A percentile compares a stretch with the other conserved stretches of the same genome.
Evolutionary conservation across 768 basidiomycete genomes (phyloP).

Genomic region (Serendipita vermifera): DNA sequence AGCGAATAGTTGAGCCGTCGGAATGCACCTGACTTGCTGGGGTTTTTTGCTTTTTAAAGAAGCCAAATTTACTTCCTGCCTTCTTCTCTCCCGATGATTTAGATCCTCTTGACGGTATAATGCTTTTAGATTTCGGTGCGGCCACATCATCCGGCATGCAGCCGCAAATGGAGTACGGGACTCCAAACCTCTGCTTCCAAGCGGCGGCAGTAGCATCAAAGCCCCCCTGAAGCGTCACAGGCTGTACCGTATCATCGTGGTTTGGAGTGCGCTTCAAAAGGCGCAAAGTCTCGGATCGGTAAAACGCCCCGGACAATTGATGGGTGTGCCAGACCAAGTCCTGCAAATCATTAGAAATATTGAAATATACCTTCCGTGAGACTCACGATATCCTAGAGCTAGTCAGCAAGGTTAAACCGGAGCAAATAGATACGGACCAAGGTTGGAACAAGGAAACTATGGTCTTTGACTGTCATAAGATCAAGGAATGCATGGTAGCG

Average conservation of each 20-base stretch:
- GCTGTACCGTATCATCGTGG: background rate
- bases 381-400: background rate
- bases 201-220: background rate
- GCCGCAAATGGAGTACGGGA: background rate
- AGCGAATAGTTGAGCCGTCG: too few species aligned
- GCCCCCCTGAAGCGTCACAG: background rate
- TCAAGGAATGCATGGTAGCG: constrained; percentile 44
- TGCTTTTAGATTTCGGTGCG: background rate
- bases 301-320: constrained; percentile 12
- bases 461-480: constrained; percentile 7
- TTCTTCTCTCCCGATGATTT: too few species aligned
- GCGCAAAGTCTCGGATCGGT: constrained; percentile 4
- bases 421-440: background rate
- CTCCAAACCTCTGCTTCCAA: constrained; percentile 2
- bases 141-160: background rate
- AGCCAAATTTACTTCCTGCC: too few species aligned
- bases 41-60: too few species aligned
- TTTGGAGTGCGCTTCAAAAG: background rate
- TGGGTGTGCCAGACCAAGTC: constrained; percentile 17
- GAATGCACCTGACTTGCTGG: too few species aligned
- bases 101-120: too few species aligned
- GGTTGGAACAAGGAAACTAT: constrained; percentile 4
- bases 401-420: background rate
- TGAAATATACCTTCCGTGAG: background rate
- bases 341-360: background rate